Percentiles rank a stretch among this genome's conserved stretches.
Conservation (phyloP, 306 rosid species). For the Purshia tridentata region DNA sequence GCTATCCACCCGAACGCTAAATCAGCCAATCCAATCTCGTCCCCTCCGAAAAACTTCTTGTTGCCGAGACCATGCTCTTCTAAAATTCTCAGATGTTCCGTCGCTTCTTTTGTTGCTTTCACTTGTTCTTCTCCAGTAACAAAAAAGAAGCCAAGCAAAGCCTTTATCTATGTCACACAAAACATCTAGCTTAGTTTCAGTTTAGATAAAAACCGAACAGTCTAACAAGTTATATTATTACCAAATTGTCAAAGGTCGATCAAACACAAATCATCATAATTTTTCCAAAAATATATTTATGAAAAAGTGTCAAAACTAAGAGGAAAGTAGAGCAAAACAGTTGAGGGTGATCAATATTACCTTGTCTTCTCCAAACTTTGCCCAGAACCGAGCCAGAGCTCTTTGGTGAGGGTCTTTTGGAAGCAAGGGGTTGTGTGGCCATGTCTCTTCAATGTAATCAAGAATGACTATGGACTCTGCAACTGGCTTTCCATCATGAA, state of each 20-base stretch:
- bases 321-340: no score
- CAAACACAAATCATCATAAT: no score
- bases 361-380: constrained; percentile 20
- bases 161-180: background rate
- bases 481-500: constrained; percentile 17
- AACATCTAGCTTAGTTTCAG: background rate
- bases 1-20: constrained; percentile 18
- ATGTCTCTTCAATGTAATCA: constrained; percentile 25
- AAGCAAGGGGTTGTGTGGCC: constrained; percentile 27
- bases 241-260: no score
- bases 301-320: no score
- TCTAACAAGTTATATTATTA: background rate
- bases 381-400: constrained; percentile 21
- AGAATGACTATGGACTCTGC: constrained; percentile 21
- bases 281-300: no score
- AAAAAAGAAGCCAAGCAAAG: background rate
- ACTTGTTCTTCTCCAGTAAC: constrained; percentile 14
- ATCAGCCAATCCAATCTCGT: constrained; percentile 11
- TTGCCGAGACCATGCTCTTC: constrained; percentile 21
- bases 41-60: constrained; percentile 11
- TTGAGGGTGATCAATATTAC: background rate
- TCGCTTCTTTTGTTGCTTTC: constrained; percentile 8
- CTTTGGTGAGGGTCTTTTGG: constrained; percentile 18
- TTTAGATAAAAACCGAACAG: background rate
- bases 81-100: background rate